Evolutionary conservation across 805 yeast species (phyloP), one percentile per base, ranked within the genome.

Genomic region (Schizosaccharomyces cryophilus): DNA sequence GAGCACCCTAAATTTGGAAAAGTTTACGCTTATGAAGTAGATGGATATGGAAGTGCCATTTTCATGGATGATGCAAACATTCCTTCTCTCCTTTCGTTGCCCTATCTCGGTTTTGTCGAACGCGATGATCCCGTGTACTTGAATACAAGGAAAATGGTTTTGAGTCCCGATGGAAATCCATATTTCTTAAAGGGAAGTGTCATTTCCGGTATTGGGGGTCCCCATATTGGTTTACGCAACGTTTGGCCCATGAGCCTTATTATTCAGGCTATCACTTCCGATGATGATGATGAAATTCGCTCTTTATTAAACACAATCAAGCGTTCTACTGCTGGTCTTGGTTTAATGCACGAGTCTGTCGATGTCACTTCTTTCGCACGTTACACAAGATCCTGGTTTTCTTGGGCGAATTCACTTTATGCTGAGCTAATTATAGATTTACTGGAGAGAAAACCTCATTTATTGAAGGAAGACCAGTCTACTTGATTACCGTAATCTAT

Each of bases 211-310:
- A 78, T 88, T 63, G 95, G 96, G 0, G 95, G 95, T 0, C 96
- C 96, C 0, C 96, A 87, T 69, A 79, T 87, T 54, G 95, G 95
- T 1, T 76, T 84, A 26, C 73, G 75, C 24, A 76, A 82, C 68
- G 95, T 94, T 0, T 87, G 96, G 96, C 95, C 95, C 15, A 84
- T 87, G 95, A 80, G 88, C 42, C 72, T 84, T n/a, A 71, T 87
- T 47, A 76, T 85, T 61, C 78, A 81, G 40, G 86, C 87, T 24
- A 76, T 95, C 64, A 87, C 95, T 0, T 74, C 83, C 4, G 79
- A 80, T 64, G 80, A 83, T 64, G 93, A 86, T 62, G 75, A 74
- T 0, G 95, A 87, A 67, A 86, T 88, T 31, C 21, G 65, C 61
- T 69, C 71, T 47, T 73, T 75, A 62, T 71, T 87, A 64, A 67